phyloP scores from a whole-genome alignment of 148 eudicot genomes.

The Amaranthus hypochondriacus region DNA sequence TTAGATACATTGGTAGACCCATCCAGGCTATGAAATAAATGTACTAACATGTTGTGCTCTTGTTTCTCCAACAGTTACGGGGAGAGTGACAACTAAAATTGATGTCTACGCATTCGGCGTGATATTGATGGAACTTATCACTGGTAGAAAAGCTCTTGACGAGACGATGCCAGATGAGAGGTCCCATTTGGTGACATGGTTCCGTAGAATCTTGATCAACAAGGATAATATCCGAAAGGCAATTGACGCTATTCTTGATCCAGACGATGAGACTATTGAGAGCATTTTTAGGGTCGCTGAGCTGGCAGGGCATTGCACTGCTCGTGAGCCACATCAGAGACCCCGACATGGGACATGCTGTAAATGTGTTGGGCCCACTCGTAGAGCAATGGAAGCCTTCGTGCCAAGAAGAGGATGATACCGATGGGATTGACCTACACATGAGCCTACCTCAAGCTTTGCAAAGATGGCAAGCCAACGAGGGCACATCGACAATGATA shows the following conservation, averaged over 20 bases:
- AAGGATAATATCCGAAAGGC: neutral
- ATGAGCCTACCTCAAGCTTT: neutral
- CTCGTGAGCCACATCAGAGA: slow-evolving; percentile 39
- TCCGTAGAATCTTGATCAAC: neutral
- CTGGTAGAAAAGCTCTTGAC: neutral
- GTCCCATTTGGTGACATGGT: neutral
- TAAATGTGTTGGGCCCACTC: slow-evolving; percentile 40
- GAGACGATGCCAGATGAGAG: slow-evolving; percentile 1
- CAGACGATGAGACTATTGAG: slow-evolving; percentile 24
- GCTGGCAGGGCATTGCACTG: slow-evolving; percentile 53
- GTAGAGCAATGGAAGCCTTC: slow-evolving; percentile 53
- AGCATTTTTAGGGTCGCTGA: slow-evolving; percentile 39
- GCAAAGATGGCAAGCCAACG: slow-evolving; percentile 2
- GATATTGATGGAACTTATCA: slow-evolving; percentile 5
- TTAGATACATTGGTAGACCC: no score
- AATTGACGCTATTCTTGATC: neutral
- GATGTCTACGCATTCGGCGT: slow-evolving; percentile 8
- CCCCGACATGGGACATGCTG: slow-evolving; percentile 58
- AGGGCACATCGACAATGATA: neutral
- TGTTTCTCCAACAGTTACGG: neutral
- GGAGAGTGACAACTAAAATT: slow-evolving; percentile 5
- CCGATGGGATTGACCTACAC: neutral
- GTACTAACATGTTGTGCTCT: no score
- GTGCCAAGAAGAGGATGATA: slow-evolving; percentile 31
- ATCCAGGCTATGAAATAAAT: no score